Conservation (phyloP, 2,329 filamentous ascomycete species). For the Neonectria coccinea region DNA sequence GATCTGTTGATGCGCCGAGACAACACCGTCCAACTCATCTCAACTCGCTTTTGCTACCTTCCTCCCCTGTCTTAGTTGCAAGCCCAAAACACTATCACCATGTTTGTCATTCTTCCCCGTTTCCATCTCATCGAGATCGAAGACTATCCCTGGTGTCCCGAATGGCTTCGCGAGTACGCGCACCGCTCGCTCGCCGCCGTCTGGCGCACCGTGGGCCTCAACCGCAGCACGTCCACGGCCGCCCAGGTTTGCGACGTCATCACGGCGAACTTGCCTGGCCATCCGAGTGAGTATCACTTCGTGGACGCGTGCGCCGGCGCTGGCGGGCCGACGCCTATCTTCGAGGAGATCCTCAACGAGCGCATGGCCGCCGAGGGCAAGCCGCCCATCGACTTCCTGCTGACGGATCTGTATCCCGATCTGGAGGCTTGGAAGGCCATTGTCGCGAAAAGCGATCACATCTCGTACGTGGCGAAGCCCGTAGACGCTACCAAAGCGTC, state of each 20-base stretch:
- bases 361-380: constrained; percentile 33
- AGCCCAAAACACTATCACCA: constrained; percentile 16
- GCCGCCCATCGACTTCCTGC: constrained; percentile 34
- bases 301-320: constrained; percentile 39
- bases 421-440: constrained; percentile 40
- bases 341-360: constrained; percentile 37
- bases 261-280: constrained; percentile 29
- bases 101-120: constrained; percentile 38
- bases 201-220: constrained; percentile 39
- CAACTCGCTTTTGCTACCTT: background rate
- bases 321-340: constrained; percentile 38
- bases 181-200: constrained; percentile 37
- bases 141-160: constrained; percentile 40
- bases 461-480: constrained; percentile 36
- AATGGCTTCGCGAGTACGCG: constrained; percentile 41
- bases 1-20: background rate
- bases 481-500: constrained; percentile 35
- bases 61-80: background rate
- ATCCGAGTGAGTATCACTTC: constrained; percentile 39
- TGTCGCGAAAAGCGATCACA: constrained; percentile 35
- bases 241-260: constrained; percentile 40
- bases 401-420: constrained; percentile 39
- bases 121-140: constrained; percentile 41
- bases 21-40: background rate
- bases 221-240: constrained; percentile 33